Base-by-base conservation (phyloP, 495 filamentous ascomycete genomes). In the Emericellopsis terricola region DNA sequence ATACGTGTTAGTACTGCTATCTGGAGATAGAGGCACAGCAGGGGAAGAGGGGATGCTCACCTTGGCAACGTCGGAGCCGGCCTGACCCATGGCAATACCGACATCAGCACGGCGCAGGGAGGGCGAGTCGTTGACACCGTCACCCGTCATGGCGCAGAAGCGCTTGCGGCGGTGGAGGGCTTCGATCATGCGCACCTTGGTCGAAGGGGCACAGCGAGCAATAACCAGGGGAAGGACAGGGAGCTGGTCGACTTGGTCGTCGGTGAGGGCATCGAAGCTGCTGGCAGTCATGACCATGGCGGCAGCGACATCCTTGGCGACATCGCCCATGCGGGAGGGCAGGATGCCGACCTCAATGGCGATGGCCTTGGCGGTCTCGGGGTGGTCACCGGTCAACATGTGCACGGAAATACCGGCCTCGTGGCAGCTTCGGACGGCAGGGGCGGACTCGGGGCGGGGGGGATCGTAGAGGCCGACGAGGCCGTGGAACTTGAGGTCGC, bases 91-190 rank as follows among this genome's bases (percentile, higher is more conserved):
- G 8, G 77, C 79, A 42, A 84, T 84, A 24, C 78, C 78, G 3
- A 82, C 76, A 52, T 84, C 79, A 3, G 79, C 70, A 33, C 67
- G 57, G 43, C 78, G 77, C 23, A 83, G 60, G 8, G 78, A 77
- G 5, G 79, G 79, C 6, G 76, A 76, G 48, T 85, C 79, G 43
- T 83, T 85, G 27, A 85, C 79, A 19, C 79, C 78, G 49, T 83
- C 79, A 15, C 79, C 76, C 13, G 73, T 80, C 73, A 80, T 80
- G 9, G 74, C 75, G 16, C 66, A 72, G 39, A 72, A 78, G n/a
- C 52, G 57, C 8, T 62, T 57, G 7, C 76, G 65, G 4, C 76
- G 64, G 50, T 81, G 76, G 28, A 79, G 62, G 4, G 76, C 71
- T 11, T 71, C 73, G 28, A 80, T 71, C 76, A 80, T 79, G 11